Evolutionary conservation across 2,329 filamentous ascomycete genomes (phyloP), one percentile per base, ranked within the genome.

Genomic region (Sphaerostilbella broomeana): DNA sequence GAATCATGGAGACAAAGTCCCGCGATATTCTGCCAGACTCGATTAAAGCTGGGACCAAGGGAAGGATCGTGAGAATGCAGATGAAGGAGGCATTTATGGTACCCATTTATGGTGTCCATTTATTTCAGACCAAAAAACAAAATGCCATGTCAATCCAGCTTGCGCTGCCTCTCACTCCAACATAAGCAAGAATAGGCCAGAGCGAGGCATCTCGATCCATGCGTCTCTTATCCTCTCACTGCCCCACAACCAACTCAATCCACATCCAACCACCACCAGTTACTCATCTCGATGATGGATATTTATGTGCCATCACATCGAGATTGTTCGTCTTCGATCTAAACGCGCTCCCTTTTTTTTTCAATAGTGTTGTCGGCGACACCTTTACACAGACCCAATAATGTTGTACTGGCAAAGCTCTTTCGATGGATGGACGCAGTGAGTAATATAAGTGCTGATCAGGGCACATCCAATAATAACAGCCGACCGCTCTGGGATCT

Each of bases 381-480:
- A 25, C 12, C 8, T 12, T 25, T 8, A 25, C 22, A 25, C 8
- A 25, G 12, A 25, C 22, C 22, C 8, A 12, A 9, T 31, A 16
- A 31, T 31, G 11, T 13, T 31, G 5, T 31, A 16, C 12, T 31
- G 28, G n/a, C n/a, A n/a, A n/a, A n/a, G n/a, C n/a, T n/a, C 16
- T n/a, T n/a, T 15, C 12, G 25, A 27, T 37, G 27, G 35, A 32
- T 36, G 18, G n/a, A 17, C 32, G 15, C 26, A 32, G n/a, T 39
- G n/a, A 39, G 22, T 22, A n/a, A 20, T 24, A 19, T 27, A 30
- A 18, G 11, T 7, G 21, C 22, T 10, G 12, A 13, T 16, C 38
- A 27, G 22, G 17, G 15, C 24, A 22, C 28, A 22, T 11, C 38
- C 38, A 40, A 42, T 34, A 40, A 42, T 34, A 29, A 19, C 22